Conservation (phyloP, 139 green algal species). For the Coelastrella sp. region DNA sequence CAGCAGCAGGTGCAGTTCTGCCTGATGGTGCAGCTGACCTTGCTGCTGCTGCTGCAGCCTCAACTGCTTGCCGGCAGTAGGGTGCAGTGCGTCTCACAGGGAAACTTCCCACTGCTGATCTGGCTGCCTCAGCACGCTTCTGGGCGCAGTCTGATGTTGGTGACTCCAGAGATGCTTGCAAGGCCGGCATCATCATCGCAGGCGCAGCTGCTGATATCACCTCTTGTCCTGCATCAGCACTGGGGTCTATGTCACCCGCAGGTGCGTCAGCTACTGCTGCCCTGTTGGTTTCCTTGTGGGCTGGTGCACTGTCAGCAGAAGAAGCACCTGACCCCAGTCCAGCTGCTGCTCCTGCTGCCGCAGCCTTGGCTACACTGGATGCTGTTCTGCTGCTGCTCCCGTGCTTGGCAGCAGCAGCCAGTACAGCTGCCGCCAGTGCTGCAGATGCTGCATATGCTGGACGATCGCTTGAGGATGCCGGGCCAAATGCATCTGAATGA, state of each 20-base stretch:
- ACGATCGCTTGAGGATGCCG: not conserved
- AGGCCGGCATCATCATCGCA: not conserved
- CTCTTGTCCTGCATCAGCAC: not conserved
- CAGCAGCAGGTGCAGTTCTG: not conserved
- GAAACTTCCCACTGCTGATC: not conserved
- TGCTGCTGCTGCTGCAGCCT: not conserved
- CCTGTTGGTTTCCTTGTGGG: not conserved
- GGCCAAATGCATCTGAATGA: not conserved
- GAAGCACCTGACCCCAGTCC: not conserved
- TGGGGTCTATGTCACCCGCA: not conserved
- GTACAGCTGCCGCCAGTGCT: not conserved
- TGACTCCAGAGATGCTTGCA: too few species aligned
- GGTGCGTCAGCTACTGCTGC: not conserved
- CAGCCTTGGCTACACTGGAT: not conserved
- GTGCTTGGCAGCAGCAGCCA: not conserved
- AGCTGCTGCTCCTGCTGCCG: not conserved
- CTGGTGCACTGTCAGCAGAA: slow-evolving; percentile 30
- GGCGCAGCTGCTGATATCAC: too few species aligned
- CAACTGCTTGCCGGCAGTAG: not conserved
- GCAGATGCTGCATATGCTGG: slow-evolving; percentile 18
- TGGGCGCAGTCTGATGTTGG: too few species aligned
- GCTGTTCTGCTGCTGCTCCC: not conserved
- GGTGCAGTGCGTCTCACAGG: not conserved
- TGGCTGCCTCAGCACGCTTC: not conserved
- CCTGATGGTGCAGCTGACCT: not conserved